Percentiles rank a stretch among this genome's conserved stretches.
These are phyloP conservation scores for Cucumis hystrix DNA, from an alignment of 306 rosid species.

Conservation along the genomic window DNA sequence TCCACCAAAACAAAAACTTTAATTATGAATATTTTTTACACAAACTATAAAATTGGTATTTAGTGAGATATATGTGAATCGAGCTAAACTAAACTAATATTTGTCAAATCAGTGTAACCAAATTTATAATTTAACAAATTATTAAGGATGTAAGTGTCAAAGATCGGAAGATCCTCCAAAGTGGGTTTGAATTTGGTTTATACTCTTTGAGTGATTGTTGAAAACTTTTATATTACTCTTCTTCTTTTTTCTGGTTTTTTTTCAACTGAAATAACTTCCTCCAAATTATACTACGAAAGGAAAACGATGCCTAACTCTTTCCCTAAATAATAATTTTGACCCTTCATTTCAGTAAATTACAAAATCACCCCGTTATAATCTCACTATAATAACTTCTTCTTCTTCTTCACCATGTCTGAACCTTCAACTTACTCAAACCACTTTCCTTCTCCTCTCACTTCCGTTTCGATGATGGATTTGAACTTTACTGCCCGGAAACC, in stretches of 20 bases:
- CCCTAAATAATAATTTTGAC: background rate
- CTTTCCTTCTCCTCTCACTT: background rate
- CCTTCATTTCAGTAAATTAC: background rate
- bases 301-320: background rate
- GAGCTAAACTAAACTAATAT: too few relatives aligned
- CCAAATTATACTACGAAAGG: background rate
- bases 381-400: background rate
- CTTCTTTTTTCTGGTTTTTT: background rate
- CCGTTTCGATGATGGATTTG: conserved; percentile 20
- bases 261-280: conserved; percentile 8
- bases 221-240: background rate
- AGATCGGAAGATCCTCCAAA: background rate
- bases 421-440: background rate
- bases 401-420: background rate
- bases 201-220: background rate
- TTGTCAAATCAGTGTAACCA: too few relatives aligned
- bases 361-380: background rate
- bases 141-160: background rate
- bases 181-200: background rate
- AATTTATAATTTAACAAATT: too few relatives aligned
- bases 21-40: too few relatives aligned
- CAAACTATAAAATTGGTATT: too few relatives aligned
- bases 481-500: conserved; percentile 27
- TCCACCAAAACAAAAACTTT: too few relatives aligned
- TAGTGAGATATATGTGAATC: too few relatives aligned